Percentiles rank a stretch among this genome's conserved stretches.
These are phyloP conservation scores for Firmiana major DNA, from an alignment of 345 rosid species.

Conservation along the genomic window DNA sequence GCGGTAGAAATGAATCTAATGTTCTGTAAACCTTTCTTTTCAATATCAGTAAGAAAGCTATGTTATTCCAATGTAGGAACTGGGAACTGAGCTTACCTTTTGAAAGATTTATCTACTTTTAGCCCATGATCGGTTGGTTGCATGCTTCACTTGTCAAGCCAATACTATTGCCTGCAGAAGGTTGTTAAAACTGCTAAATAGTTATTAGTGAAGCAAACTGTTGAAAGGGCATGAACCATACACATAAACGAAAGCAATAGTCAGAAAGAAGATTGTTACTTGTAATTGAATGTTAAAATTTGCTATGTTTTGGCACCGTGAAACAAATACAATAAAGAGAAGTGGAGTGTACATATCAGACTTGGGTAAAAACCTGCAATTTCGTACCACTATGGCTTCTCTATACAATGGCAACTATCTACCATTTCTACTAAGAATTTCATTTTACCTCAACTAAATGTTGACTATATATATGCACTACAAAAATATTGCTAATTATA, in stretches of 20 bases:
- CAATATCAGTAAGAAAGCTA: neutral
- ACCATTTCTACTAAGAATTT: neutral
- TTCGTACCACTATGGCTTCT: neutral
- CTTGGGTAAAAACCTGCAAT: neutral
- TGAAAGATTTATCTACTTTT: neutral
- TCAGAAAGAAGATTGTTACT: neutral
- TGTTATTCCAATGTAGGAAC: neutral
- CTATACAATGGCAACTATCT: neutral
- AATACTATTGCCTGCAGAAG: no score
- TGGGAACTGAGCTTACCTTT: neutral
- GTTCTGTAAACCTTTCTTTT: neutral
- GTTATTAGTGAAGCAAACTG: no score
- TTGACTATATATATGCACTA: neutral
- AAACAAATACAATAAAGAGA: neutral
- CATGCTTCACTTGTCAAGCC: neutral
- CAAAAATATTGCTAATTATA: constrained; percentile 3
- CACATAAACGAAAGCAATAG: neutral
- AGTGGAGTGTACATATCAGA: neutral
- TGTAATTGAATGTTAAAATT: neutral
- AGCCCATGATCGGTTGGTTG: neutral
- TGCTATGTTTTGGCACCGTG: neutral
- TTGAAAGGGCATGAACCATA: neutral
- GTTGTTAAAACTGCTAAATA: neutral
- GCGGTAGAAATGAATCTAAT: constrained; percentile 23
- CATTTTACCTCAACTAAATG: neutral